Evolutionary conservation across 164 flowering plant genomes (phyloP), one percentile per base, ranked within the genome.

Genomic region (Magnolia changhungtana): DNA sequence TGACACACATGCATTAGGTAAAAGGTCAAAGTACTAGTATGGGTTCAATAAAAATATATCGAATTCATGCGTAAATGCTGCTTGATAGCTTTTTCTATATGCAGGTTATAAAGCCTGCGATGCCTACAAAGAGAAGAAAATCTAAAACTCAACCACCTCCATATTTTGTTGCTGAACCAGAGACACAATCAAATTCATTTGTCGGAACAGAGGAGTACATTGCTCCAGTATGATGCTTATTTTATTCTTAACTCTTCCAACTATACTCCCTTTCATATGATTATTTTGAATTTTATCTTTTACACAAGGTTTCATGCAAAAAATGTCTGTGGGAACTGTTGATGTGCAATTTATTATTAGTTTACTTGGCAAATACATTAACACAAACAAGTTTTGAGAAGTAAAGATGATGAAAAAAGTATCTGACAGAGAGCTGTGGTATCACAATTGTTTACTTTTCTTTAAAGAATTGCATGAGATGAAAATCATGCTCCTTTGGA

Each of bases 141-240:
- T 90, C 95, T 2, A 86, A 83, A 75, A 89, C 79, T 79, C 90
- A 80, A 78, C 91, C 89, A 14, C 96, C 89, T 55, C 99, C 97
- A 75, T 82, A 79, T 27, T 92, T 96, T 87, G 87, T 93, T 78
- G 97, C 99, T 76, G 98, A 93, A 78, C 99, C 99, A 37, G 74
- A 72, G 63, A 79, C 92, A 50, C 95, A 89, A 37, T 93, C 99
- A 74, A 93, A 96, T 87, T 96, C 99, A 37, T 96, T 96, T 85
- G 99, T 96, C 74, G 99, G 99, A 71, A 96, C 99, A 20, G 99
- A 96, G 87, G 99, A 93, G 81, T 96, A 96, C 79, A 96, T 96
- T 86, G 95, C 99, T 83, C 99, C 99, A 78, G 99, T 96, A 90
- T 75, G 90, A 70, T 79, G n/a, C 61, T 7, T 14, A 24, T 24